phyloP scores from a whole-genome alignment of 2,329 filamentous ascomycete genomes.

The Dothistroma pini region DNA sequence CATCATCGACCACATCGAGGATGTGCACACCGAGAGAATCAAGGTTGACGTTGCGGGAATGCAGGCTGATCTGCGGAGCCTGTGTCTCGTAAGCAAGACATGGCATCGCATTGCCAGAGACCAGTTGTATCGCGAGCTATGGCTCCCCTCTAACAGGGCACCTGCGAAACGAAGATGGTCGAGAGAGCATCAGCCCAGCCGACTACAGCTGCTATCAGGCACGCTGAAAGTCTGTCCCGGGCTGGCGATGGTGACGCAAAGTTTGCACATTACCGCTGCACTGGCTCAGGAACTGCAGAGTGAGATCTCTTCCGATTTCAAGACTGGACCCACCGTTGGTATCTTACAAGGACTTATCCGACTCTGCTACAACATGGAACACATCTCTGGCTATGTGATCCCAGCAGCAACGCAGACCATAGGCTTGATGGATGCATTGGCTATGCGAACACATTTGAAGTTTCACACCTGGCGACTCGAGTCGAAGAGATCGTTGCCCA shows the following conservation, averaged over 20 bases:
- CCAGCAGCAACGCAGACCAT: slow-evolving; percentile 28
- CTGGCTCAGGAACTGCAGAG: slow-evolving; percentile 39
- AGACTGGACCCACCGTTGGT: slow-evolving; percentile 42
- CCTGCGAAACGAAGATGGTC: slow-evolving; percentile 44
- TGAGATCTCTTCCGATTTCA: slow-evolving; percentile 31
- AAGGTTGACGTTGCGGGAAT: slow-evolving; percentile 52
- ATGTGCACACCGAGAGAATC: slow-evolving; percentile 37
- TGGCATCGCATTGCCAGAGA: slow-evolving; percentile 53
- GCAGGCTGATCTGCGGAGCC: slow-evolving; percentile 51
- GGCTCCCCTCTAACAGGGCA: slow-evolving; percentile 31
- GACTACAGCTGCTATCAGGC: slow-evolving; percentile 53
- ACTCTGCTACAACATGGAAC: slow-evolving; percentile 56
- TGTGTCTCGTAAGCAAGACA: slow-evolving; percentile 53
- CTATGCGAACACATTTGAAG: slow-evolving; percentile 51
- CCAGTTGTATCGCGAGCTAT: slow-evolving; percentile 46
- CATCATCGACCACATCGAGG: slow-evolving; percentile 51
- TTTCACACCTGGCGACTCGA: slow-evolving; percentile 55
- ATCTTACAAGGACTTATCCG: slow-evolving; percentile 55
- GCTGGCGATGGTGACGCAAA: slow-evolving; percentile 51
- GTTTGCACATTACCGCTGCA: slow-evolving; percentile 52
- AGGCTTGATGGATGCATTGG: slow-evolving; percentile 46
- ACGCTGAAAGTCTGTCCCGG: slow-evolving; percentile 51
- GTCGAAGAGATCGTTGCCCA: slow-evolving; percentile 27
- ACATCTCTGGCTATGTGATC: slow-evolving; percentile 51
- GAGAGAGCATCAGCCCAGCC: slow-evolving; percentile 40